These are phyloP conservation scores for Carpinus viminea DNA, from an alignment of 306 rosid genomes.

Conservation along the genomic window DNA sequence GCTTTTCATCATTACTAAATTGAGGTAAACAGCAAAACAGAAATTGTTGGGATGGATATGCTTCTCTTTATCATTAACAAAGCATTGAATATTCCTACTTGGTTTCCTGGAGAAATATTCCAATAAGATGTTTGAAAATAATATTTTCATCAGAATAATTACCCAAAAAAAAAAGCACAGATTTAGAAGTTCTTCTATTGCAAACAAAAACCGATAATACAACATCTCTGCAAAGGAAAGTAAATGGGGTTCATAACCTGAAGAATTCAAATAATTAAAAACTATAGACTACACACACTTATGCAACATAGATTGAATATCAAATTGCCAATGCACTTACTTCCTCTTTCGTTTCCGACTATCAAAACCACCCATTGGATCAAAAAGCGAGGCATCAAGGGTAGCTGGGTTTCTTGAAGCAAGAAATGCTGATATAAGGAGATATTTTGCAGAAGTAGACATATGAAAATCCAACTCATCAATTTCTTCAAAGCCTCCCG, in stretches of 20 bases:
- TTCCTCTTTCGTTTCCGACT: conserved; percentile 75
- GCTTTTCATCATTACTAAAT: too few species aligned
- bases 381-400: conserved; percentile 89
- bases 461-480: conserved; percentile 72
- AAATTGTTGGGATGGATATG: not conserved
- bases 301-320: not conserved
- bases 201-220: not conserved
- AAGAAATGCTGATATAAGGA: conserved; percentile 90
- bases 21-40: not conserved
- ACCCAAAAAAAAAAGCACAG: not conserved
- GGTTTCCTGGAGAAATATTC: not conserved
- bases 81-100: not conserved
- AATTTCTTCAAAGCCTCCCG: conserved; percentile 42
- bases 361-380: conserved; percentile 80
- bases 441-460: conserved; percentile 90
- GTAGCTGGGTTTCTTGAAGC: conserved; percentile 98
- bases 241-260: not conserved
- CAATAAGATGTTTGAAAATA: not conserved
- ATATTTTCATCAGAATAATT: not conserved
- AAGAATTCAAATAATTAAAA: not conserved
- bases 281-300: not conserved
- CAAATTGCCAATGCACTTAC: conserved; percentile 46
- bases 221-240: not conserved
- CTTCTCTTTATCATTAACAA: not conserved
- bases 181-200: not conserved